phyloP scores from a whole-genome alignment of 176 grass and related monocot genomes.

The Dendrocalamus sinicus region DNA sequence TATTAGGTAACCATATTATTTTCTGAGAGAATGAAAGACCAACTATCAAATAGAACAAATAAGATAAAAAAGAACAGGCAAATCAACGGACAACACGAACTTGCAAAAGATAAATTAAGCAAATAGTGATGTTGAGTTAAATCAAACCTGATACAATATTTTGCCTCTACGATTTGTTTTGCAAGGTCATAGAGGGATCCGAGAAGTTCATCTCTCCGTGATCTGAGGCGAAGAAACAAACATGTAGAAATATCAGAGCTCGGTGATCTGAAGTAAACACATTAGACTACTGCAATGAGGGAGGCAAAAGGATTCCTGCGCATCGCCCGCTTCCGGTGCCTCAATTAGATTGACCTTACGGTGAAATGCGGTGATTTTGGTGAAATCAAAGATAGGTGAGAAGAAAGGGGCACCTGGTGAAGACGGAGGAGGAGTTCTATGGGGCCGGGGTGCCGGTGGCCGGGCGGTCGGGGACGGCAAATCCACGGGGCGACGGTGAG shows the following conservation, averaged over 20 bases:
- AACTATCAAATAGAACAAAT: constrained; percentile 35
- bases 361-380: constrained; percentile 37
- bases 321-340: background rate
- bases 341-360: constrained; percentile 7
- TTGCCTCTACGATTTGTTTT: constrained; percentile 74
- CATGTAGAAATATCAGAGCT: background rate
- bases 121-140: constrained; percentile 29
- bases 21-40: constrained; percentile 6
- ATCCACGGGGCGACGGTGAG: constrained; percentile 36
- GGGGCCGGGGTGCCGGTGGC: constrained; percentile 75
- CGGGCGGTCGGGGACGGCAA: constrained; percentile 55
- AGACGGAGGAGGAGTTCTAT: constrained; percentile 66
- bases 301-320: background rate
- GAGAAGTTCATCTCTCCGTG: constrained; percentile 79
- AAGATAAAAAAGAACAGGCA: constrained; percentile 18
- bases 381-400: constrained; percentile 1
- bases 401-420: constrained; percentile 62
- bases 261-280: background rate
- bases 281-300: background rate
- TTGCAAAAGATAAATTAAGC: constrained; percentile 25
- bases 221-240: constrained; percentile 10
- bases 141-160: constrained; percentile 69
- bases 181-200: constrained; percentile 74
- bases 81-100: constrained; percentile 19
- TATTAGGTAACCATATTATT: constrained; percentile 17